Evolutionary conservation across 495 filamentous ascomycete genomes (phyloP).

Genomic region (Penicillium verhagenii): DNA sequence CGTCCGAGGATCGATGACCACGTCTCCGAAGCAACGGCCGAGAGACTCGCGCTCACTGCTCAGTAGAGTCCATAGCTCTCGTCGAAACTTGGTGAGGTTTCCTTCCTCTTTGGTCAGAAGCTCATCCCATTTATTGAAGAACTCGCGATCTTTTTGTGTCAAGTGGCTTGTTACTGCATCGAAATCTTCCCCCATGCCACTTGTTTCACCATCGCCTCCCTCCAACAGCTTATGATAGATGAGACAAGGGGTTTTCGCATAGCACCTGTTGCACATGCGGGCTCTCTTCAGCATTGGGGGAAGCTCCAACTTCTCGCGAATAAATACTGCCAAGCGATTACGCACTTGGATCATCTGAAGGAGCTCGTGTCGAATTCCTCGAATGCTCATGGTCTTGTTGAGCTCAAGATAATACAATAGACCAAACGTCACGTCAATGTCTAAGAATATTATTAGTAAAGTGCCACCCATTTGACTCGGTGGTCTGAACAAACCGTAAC

Average conservation of each 20-base stretch:
- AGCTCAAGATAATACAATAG: constrained; percentile 94
- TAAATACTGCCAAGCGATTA: constrained; percentile 82
- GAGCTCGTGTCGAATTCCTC: constrained; percentile 78
- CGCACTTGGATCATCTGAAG: constrained; percentile 94
- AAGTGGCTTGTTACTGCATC: constrained; percentile 73
- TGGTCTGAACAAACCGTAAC: constrained; percentile 63
- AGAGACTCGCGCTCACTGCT: constrained; percentile 85
- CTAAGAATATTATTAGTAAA: constrained; percentile 32
- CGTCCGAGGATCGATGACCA: constrained; percentile 78
- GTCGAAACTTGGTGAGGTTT: constrained; percentile 74
- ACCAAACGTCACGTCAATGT: constrained; percentile 83
- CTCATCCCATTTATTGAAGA: constrained; percentile 92
- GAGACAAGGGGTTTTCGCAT: constrained; percentile 84
- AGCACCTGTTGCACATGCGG: constrained; percentile 77
- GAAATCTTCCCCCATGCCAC: constrained; percentile 71
- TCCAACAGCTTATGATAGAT: constrained; percentile 93
- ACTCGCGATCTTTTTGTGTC: constrained; percentile 67
- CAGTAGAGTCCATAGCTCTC: constrained; percentile 93
- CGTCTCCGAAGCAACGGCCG: constrained; percentile 71
- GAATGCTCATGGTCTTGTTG: constrained; percentile 79
- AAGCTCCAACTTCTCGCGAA: constrained; percentile 74
- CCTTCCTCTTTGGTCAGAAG: constrained; percentile 92
- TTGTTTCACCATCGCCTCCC: constrained; percentile 76
- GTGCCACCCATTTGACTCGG: neutral
- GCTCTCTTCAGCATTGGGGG: constrained; percentile 82